Base-by-base conservation (phyloP, 805 yeast genomes). In the Lipomyces japonicus region DNA sequence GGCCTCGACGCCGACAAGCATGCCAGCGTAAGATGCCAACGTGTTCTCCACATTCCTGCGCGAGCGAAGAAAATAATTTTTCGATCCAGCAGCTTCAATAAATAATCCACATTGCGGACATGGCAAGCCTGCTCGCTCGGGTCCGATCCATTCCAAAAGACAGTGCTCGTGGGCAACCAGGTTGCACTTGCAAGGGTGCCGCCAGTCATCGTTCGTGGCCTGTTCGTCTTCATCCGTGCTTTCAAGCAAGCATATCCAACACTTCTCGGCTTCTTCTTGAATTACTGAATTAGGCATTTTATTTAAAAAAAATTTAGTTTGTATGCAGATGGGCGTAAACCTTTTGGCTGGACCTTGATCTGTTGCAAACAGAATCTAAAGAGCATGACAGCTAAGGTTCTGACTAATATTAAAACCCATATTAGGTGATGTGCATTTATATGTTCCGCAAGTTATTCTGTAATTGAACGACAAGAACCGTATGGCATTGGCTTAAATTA, bases 91-190 rank as follows among this genome's bases (percentile, higher is more conserved):
- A n/a, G n/a, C n/a, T n/a, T n/a, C n/a, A 28, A 42, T 46, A 6
- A 21, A 39, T 31, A 39, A 47, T 18, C 48, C 52, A 39, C 54
- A 51, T 14, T 53, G 58, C 31, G 53, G 64, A 42, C 50, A 50
- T 3, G 42, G 39, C 35, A 18, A 39, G 31, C 7, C 26, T 24
- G 22, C 46, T 26, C 42, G 48, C 18, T 42, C 57, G 19, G 28
- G 51, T 16, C 36, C 50, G 45, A 44, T 51, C 77, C 77, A 75
- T 9, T 68, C 67, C 9, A 71, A 58, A 31, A 76, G 63, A 46
- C 80, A 76, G 42, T 61, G 62, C 39, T 75, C 68, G 57, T 76
- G 80, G 3, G 77, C 79, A 9, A 66, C 57, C 23, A 76, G 57
- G 3, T 73, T 72, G 59, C 80, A 76, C 16, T 61, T 50, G 50